Evolutionary conservation across 2,329 filamentous ascomycete species (phyloP).

Genomic region (Microsporum canis): DNA sequence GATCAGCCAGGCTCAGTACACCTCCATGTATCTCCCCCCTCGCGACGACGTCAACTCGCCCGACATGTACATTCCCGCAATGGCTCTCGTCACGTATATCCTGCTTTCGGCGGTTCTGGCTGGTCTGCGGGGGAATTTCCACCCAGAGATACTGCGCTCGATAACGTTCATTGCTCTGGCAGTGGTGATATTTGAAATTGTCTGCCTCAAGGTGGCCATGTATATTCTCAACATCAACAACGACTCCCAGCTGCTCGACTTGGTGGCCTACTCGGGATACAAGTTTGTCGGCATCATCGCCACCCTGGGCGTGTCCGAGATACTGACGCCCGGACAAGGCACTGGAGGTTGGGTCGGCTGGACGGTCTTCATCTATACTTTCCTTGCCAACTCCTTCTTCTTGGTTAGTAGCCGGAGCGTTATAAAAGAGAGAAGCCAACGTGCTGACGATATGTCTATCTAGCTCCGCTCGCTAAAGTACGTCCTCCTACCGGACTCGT

Average conservation of each 20-base stretch:
- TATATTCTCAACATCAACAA: conserved; percentile 91
- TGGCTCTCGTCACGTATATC: conserved; percentile 97
- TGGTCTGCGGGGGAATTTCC: conserved; percentile 79
- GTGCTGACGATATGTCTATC: background rate
- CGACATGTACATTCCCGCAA: conserved; percentile 98
- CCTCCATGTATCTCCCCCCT: conserved; percentile 64
- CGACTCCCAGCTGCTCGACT: conserved; percentile 81
- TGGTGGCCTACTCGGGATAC: conserved; percentile 94
- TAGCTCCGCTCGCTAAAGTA: conserved; percentile 92
- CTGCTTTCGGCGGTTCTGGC: conserved; percentile 84
- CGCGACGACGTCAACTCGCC: conserved; percentile 94
- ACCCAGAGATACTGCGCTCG: conserved; percentile 83
- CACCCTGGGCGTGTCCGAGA: conserved; percentile 68
- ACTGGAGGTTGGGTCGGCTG: conserved; percentile 84
- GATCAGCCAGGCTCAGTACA: conserved; percentile 46
- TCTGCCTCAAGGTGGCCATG: conserved; percentile 82
- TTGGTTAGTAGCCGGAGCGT: conserved; percentile 50
- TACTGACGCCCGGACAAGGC: conserved; percentile 64
- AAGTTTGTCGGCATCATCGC: conserved; percentile 97
- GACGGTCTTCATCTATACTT: conserved; percentile 82
- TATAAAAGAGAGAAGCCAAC: background rate
- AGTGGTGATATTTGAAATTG: conserved; percentile 75
- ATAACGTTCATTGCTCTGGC: conserved; percentile 75
- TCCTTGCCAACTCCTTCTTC: conserved; percentile 88
- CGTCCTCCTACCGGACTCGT: conserved; percentile 78